Evolutionary conservation across 2,329 filamentous ascomycete genomes (phyloP).

Genomic region (Metarhizium anisopliae): DNA sequence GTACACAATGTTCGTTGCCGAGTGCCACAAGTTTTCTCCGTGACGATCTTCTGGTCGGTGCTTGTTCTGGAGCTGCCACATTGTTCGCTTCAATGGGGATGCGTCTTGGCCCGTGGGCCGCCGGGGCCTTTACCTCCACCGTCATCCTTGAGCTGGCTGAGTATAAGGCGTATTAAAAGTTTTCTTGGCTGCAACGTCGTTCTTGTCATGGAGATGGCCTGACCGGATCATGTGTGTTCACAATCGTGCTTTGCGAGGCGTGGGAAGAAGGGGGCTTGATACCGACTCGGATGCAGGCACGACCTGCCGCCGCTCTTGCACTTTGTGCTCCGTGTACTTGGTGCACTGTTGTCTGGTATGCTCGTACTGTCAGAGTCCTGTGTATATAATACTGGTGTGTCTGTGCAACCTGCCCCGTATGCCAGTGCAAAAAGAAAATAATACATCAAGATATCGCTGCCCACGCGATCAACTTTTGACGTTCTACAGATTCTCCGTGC

Average conservation of each 20-base stretch:
- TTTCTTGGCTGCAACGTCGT: background rate
- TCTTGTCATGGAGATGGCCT: background rate
- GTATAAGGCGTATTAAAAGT: background rate
- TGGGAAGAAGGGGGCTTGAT: background rate
- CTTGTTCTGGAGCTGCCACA: background rate
- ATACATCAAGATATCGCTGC: conserved; percentile 2
- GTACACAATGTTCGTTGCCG: background rate
- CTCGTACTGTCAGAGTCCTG: background rate
- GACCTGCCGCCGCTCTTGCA: background rate
- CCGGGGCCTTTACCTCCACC: background rate
- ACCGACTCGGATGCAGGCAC: background rate
- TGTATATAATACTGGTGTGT: background rate
- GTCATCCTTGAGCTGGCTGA: background rate
- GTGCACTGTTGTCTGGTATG: no score
- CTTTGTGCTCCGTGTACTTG: background rate
- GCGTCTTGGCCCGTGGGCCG: background rate
- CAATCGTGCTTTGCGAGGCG: background rate
- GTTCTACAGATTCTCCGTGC: background rate
- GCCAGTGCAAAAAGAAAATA: conserved; percentile 8
- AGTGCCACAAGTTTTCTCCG: background rate
- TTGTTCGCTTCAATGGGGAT: background rate
- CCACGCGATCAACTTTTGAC: background rate
- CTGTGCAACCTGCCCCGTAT: background rate
- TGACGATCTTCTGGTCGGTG: background rate
- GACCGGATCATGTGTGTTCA: background rate